Base-by-base conservation (phyloP, 495 filamentous ascomycete species). In the Lasiosphaeria ovina region DNA sequence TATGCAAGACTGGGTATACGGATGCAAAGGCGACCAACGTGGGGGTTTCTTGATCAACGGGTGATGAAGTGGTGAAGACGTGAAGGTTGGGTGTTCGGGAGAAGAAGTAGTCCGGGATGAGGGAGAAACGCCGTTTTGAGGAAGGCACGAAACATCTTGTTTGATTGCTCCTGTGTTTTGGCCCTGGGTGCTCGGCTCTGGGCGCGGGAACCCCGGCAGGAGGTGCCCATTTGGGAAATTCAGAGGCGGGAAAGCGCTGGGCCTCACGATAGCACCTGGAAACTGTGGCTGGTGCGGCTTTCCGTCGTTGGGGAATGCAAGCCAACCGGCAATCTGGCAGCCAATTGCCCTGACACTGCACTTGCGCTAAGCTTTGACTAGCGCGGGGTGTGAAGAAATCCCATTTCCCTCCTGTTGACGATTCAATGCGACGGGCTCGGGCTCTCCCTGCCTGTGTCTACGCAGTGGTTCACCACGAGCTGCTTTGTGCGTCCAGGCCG, bases 91-190 rank as follows among this genome's bases (percentile, higher is more conserved):
- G 33, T 12, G 8, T 16, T 54, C 12, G 51, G 35, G 17, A 59
- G 55, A 48, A 45, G 49, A 62, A 47, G 51, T 60, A 31, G n/a
- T 33, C 35, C 11, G 45, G 40, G 54, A 56, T 36, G 35, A 50
- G 61, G 61, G 48, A 36, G 51, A 51, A 57, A 57, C 40, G 45
- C 51, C 57, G 50, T 60, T 66, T 66, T 63, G 64, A 66, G 66
- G 57, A 68, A 68, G 63, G 66, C 45, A 66, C 66, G 66, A 65
- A 59, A 65, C 57, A 60, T 55, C 47, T 42, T 60, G 59, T 65
- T 65, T 65, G 60, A 67, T 67, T 67, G 65, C 65, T 36, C 51
- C 57, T 61, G 58, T 64, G 59, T 67, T 66, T 62, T 65, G 54
- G 4, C 5, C 16, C 12, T 24, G 24, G 50, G 54, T 56, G 62